Base-by-base conservation (phyloP, 805 yeast species). In the Ogataea populi-albae region DNA sequence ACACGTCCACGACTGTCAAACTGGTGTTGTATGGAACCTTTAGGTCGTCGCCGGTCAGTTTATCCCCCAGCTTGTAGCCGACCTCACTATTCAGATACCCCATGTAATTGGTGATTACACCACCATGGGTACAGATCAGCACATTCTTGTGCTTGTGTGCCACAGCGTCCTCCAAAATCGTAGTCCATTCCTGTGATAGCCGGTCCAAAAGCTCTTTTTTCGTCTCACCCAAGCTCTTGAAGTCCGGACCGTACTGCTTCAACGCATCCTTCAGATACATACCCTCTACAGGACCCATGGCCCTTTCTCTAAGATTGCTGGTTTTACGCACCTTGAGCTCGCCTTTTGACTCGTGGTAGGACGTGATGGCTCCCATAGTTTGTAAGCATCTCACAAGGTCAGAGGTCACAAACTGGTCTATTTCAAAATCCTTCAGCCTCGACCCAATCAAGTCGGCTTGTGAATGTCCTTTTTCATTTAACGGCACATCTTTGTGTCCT, bases 201-300 rank as follows among this genome's bases (percentile, higher is more conserved):
- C 95, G 65, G 1, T 41, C 54, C 19, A 71, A 49, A 37, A 85
- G 69, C 11, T 57, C 68, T 1, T 57, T 54, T 8, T 65, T 58
- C 2, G 64, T 57, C 53, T 86, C 96, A 1, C 95, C 95, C 47
- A 77, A 67, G 26, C 79, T 77, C 40, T 77, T 70, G 51, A 77
- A 82, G 15, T 69, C 62, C 23, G 65, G 57, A 17, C 87, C 91
- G 46, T 72, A 80, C 35, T 65, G 61, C 3, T 57, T 70, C 20
- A 68, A 62, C 2, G 95, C 96, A 28, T 82, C 88, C 19, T 54
- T 58, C 22, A 85, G 64, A 29, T 68, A 65, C 85, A 82, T 77
- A 3, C 94, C 94, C 57, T 86, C 86, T 19, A 81, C 80, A 6
- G 68, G 71, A 1, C 95, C 95, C 94, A 86, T 84, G 34, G 65